Conservation (phyloP, 257 asterid species). For the Nicotiana undulata region DNA sequence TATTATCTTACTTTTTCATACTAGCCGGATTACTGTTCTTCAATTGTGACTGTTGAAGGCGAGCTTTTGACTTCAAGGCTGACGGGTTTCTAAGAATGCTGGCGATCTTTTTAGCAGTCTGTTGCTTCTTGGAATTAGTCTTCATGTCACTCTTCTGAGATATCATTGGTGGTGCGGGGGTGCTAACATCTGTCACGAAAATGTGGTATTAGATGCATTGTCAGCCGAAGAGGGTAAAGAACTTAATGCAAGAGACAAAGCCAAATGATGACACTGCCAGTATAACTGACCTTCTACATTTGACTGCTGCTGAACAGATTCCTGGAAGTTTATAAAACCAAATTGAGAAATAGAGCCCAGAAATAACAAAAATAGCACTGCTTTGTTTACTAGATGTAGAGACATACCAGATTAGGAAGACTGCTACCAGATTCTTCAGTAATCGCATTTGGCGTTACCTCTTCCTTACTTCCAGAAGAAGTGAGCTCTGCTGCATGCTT, state of each 20-base stretch:
- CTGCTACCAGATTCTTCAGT: constrained; percentile 1
- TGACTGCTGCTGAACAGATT: constrained; percentile 11
- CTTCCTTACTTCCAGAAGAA: constrained; percentile 12
- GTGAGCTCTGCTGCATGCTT: background rate
- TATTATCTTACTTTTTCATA: constrained; percentile 40
- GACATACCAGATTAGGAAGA: constrained; percentile 8
- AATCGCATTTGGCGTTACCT: constrained; percentile 8
- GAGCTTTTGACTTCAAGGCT: constrained; percentile 44
- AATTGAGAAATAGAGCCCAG: constrained; percentile 11
- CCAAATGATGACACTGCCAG: background rate
- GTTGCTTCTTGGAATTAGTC: constrained; percentile 38
- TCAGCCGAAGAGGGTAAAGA: background rate
- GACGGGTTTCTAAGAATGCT: constrained; percentile 58
- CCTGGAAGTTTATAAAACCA: constrained; percentile 9
- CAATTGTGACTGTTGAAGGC: constrained; percentile 21
- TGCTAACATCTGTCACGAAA: constrained; percentile 34
- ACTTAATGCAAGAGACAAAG: background rate
- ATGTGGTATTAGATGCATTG: background rate
- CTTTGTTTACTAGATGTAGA: background rate
- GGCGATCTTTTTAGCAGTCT: constrained; percentile 60
- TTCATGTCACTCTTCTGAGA: constrained; percentile 7
- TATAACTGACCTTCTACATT: constrained; percentile 21
- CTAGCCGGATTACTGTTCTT: constrained; percentile 45
- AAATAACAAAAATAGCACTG: background rate
- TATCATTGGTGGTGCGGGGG: constrained; percentile 47